A percentile compares a stretch with the other conserved stretches of the same genome.
Conservation (phyloP, 1,139 yeast genomes). For the Saccharomyces hybrid region DNA sequence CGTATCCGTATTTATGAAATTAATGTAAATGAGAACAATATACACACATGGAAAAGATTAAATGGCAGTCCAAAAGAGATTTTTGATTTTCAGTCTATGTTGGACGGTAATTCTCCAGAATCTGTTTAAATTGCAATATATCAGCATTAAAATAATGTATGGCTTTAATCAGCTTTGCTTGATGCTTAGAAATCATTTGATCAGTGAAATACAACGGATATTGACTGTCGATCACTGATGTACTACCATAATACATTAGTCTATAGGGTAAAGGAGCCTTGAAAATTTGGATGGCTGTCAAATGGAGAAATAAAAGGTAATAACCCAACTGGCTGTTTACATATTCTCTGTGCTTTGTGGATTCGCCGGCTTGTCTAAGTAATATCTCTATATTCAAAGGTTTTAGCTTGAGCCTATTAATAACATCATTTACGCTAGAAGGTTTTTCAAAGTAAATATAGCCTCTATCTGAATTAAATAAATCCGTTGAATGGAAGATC, state of each 20-base stretch:
- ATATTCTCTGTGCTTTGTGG: background rate
- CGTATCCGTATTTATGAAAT: slow-evolving; percentile 66
- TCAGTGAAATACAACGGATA: slow-evolving; percentile 22
- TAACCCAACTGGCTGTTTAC: slow-evolving; percentile 25
- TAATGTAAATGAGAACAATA: slow-evolving; percentile 45
- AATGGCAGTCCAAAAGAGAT: slow-evolving; percentile 44
- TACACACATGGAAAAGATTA: slow-evolving; percentile 66
- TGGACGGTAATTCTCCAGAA: slow-evolving; percentile 38
- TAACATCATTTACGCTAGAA: background rate
- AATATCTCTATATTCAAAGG: background rate
- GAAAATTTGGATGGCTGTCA: slow-evolving; percentile 18
- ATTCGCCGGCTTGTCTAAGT: background rate
- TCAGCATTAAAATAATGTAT: slow-evolving; percentile 21
- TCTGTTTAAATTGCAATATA: slow-evolving; percentile 25
- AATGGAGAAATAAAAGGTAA: slow-evolving; percentile 21
- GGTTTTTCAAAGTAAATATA: slow-evolving; percentile 6
- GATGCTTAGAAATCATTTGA: slow-evolving; percentile 12
- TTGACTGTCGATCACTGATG: slow-evolving; percentile 19
- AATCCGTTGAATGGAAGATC: slow-evolving; percentile 12
- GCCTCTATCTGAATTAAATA: slow-evolving; percentile 11
- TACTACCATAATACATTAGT: slow-evolving; percentile 26
- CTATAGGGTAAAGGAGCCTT: slow-evolving; percentile 22
- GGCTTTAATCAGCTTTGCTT: slow-evolving; percentile 16
- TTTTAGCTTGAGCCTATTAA: background rate
- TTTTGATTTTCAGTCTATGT: slow-evolving; percentile 56